Conservation (phyloP, 2,329 filamentous ascomycete genomes). For the Rhynchosporium secalis region DNA sequence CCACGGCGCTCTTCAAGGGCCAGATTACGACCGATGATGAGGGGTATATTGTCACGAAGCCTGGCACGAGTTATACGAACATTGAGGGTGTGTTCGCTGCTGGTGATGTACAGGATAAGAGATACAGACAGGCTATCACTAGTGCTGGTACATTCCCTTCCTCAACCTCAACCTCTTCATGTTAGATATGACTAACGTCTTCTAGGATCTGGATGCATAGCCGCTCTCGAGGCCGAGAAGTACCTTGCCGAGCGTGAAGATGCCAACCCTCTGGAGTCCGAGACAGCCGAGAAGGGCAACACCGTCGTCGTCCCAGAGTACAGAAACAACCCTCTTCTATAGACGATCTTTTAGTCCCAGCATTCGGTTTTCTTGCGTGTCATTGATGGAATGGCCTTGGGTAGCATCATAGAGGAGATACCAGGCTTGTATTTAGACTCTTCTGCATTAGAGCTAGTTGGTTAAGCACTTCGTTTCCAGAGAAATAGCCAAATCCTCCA, state of each 20-base stretch:
- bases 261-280: slow-evolving; percentile 42
- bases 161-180: neutral
- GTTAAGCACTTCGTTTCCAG: neutral
- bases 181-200: slow-evolving; percentile 27
- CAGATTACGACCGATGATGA: slow-evolving; percentile 87
- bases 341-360: slow-evolving; percentile 27
- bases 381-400: neutral
- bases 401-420: slow-evolving; percentile 5
- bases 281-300: slow-evolving; percentile 45
- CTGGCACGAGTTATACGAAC: slow-evolving; percentile 85
- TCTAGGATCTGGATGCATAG: slow-evolving; percentile 87
- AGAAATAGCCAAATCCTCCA: slow-evolving; percentile 1
- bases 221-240: slow-evolving; percentile 93
- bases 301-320: slow-evolving; percentile 61
- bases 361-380: slow-evolving; percentile 5
- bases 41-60: slow-evolving; percentile 85
- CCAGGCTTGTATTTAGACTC: neutral
- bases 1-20: slow-evolving; percentile 84
- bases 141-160: slow-evolving; percentile 74
- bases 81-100: slow-evolving; percentile 92
- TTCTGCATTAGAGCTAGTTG: neutral
- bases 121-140: slow-evolving; percentile 95
- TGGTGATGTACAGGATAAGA: slow-evolving; percentile 98
- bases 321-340: slow-evolving; percentile 63
- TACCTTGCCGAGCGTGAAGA: slow-evolving; percentile 68